Evolutionary conservation across 1,139 yeast species (phyloP).

Genomic region (Nakaseomyces delphensis): DNA sequence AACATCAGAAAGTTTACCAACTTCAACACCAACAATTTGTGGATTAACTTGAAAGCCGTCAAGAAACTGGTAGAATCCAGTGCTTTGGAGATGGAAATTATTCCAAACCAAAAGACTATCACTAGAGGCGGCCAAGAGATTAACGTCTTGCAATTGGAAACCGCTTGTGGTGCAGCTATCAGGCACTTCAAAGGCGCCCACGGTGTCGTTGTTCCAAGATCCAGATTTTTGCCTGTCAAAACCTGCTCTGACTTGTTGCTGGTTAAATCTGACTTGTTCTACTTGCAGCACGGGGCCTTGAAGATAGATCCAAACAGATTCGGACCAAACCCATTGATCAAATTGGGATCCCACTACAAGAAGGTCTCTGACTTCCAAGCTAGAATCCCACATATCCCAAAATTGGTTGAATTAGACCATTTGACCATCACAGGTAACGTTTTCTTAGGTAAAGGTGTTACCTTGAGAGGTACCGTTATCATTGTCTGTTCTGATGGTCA

Average conservation of each 20-base stretch:
- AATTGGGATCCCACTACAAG: slow-evolving; percentile 92
- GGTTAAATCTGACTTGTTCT: slow-evolving; percentile 93
- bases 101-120: slow-evolving; percentile 86
- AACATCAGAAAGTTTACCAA: slow-evolving; percentile 95
- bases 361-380: slow-evolving; percentile 86
- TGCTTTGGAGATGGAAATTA: slow-evolving; percentile 82
- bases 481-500: slow-evolving; percentile 97
- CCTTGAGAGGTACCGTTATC: slow-evolving; percentile 92
- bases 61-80: slow-evolving; percentile 84
- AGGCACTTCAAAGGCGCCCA: slow-evolving; percentile 93
- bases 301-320: slow-evolving; percentile 77
- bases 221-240: slow-evolving; percentile 95
- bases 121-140: slow-evolving; percentile 66
- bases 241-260: slow-evolving; percentile 90
- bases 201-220: slow-evolving; percentile 96
- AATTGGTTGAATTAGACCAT: slow-evolving; percentile 91
- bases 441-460: slow-evolving; percentile 78
- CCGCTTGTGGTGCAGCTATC: slow-evolving; percentile 99
- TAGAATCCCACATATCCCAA: slow-evolving; percentile 93
- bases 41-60: slow-evolving; percentile 93
- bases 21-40: slow-evolving; percentile 94
- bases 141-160: slow-evolving; percentile 88
- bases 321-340: slow-evolving; percentile 90
- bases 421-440: slow-evolving; percentile 97
- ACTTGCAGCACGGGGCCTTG: slow-evolving; percentile 85